A percentile compares a stretch with the other conserved stretches of the same genome.
Evolutionary conservation across 345 rosid species (phyloP).

Genomic region (Eucalyptus camaldulensis): DNA sequence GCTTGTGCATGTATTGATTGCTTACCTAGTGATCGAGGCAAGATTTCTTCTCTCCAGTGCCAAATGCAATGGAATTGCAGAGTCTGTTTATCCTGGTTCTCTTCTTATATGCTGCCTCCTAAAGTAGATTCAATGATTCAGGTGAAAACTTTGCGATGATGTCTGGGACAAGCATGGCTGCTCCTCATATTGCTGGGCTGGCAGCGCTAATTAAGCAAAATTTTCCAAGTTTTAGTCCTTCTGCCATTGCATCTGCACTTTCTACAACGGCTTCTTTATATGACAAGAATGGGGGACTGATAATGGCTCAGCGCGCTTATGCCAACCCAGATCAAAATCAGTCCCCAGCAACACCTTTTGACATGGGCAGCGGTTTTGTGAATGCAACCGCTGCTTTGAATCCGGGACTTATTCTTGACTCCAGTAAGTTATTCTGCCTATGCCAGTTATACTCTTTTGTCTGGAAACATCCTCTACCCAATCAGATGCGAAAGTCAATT

Average conservation of each 20-base stretch:
- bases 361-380: conserved; percentile 94
- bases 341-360: conserved; percentile 91
- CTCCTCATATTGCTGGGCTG: conserved; percentile 88
- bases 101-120: not conserved
- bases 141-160: conserved; percentile 91
- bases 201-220: conserved; percentile 85
- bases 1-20: not conserved
- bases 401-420: conserved; percentile 64
- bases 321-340: conserved; percentile 64
- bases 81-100: not conserved
- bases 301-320: conserved; percentile 85
- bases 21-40: not conserved
- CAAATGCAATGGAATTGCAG: not conserved
- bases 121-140: conserved; percentile 1
- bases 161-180: conserved; percentile 99
- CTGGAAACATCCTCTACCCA: not conserved
- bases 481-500: not conserved
- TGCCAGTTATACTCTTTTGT: not conserved
- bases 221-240: conserved; percentile 59
- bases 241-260: conserved; percentile 88
- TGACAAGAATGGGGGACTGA: conserved; percentile 40
- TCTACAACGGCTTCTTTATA: conserved; percentile 57
- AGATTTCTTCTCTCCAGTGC: not conserved
- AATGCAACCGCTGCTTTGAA: conserved; percentile 85
- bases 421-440: conserved; percentile 83